A percentile compares a stretch with the other conserved stretches of the same genome.
Evolutionary conservation across 768 basidiomycete genomes (phyloP).

Genomic region (Lactarius tabidus): DNA sequence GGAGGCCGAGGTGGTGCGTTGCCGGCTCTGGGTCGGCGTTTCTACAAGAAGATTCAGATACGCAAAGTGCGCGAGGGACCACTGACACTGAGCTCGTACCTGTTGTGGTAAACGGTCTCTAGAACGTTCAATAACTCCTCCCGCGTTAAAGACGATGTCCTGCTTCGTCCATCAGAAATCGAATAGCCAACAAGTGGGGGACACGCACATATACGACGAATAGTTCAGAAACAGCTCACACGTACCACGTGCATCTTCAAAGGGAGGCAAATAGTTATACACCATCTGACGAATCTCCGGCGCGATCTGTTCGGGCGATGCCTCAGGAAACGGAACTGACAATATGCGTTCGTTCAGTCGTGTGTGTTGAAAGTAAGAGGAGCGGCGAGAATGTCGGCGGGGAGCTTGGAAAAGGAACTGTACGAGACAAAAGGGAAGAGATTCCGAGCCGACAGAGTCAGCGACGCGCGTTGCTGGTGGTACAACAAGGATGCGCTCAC

Average conservation of each 20-base stretch:
- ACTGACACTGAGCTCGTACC: slow-evolving; percentile 32
- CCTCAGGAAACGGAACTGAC: slow-evolving; percentile 24
- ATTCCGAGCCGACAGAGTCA: neutral
- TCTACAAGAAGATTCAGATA: slow-evolving; percentile 27
- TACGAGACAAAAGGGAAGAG: neutral
- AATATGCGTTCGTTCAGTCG: slow-evolving; percentile 23
- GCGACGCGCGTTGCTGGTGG: slow-evolving; percentile 36
- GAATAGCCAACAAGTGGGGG: neutral
- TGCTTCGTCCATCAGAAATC: slow-evolving; percentile 28
- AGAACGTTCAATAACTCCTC: slow-evolving; percentile 55
- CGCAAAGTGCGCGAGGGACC: neutral
- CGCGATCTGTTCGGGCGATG: slow-evolving; percentile 18
- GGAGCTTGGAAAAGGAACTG: slow-evolving; percentile 10
- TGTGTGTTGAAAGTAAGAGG: slow-evolving; percentile 19
- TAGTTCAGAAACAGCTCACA: slow-evolving; percentile 64
- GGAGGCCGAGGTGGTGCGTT: slow-evolving; percentile 56
- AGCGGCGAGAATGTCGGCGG: neutral
- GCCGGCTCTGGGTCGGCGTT: slow-evolving; percentile 37
- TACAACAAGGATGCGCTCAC: slow-evolving; percentile 38
- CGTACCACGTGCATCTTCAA: slow-evolving; percentile 55
- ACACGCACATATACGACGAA: slow-evolving; percentile 46
- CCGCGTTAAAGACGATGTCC: slow-evolving; percentile 52
- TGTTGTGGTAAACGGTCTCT: slow-evolving; percentile 48
- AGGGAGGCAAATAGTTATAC: slow-evolving; percentile 47
- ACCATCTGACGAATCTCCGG: slow-evolving; percentile 40